Evolutionary conservation across 495 filamentous ascomycete genomes (phyloP), one percentile per base, ranked within the genome.

Genomic region (Chaetomium tenue): DNA sequence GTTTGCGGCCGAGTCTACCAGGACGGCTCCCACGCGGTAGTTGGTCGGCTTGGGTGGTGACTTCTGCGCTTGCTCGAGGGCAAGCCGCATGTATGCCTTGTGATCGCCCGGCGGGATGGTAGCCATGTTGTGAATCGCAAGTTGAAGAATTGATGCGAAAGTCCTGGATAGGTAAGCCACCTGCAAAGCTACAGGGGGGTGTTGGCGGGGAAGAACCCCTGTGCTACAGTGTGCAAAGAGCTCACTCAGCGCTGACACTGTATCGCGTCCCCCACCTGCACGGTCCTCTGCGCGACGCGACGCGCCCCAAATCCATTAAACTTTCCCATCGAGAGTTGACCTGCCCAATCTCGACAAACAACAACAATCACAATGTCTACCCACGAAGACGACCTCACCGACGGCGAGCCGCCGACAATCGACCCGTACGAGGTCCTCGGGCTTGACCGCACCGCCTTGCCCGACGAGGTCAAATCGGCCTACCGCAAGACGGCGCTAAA

Each of bases 401-500:
- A 74, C 18, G 72, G 69, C 56, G 80, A 81, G 37, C 78, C 76
- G 13, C 79, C 79, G 4, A 56, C 59, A 28, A 84, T 91, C 64
- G 89, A 97, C 76, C 94, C 93, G 67, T 98, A 98, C 76, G 86
- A 83, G 46, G 85, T 96, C 60, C 88, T 98, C 22, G 83, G 81
- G 25, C 72, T 97, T 53, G 79, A 84, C 18, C 81, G 83, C 46
- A 82, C 84, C 20, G 86, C 89, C 28, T 82, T 83, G 13, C 83
- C 88, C 37, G 74, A 86, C 33, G 89, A 96, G 65, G 86, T 98
- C 70, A 90, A 92, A 61, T 86, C 87, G 59, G 91, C 91, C 53
- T 98, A 96, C 79, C 87, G 92, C 42, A 91, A 89, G 72, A 89
- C 91, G 5, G 91, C 95, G 0, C 81, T 97, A 12, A 91, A 89